Conservation (phyloP, 2,329 filamentous ascomycete genomes). For the Aspergillus sp. region DNA sequence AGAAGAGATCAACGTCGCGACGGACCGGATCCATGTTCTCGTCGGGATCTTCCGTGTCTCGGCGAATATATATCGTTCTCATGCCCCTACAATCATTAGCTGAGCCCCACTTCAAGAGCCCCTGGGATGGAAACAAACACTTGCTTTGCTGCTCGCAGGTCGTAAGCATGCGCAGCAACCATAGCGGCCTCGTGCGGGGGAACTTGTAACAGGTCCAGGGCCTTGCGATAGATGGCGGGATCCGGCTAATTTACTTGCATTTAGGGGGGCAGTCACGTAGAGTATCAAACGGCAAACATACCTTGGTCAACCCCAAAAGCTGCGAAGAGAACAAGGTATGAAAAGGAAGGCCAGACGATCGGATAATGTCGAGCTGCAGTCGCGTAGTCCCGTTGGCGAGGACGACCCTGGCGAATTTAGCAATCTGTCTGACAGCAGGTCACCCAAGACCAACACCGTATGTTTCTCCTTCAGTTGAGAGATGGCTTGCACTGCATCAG, state of each 20-base stretch:
- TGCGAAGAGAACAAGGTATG: slow-evolving; percentile 55
- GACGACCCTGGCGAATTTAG: slow-evolving; percentile 38
- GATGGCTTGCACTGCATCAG: slow-evolving; percentile 49
- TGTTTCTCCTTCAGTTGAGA: slow-evolving; percentile 33
- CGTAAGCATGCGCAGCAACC: slow-evolving; percentile 58
- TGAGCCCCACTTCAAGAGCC: not conserved
- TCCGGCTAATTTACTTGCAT: slow-evolving; percentile 41
- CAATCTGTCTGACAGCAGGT: not conserved
- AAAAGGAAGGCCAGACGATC: slow-evolving; percentile 50
- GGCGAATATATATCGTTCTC: slow-evolving; percentile 53
- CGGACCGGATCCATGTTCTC: slow-evolving; percentile 47
- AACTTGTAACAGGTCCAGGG: slow-evolving; percentile 45
- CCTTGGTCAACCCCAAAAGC: slow-evolving; percentile 39
- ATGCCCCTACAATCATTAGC: slow-evolving; percentile 37
- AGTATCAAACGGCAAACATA: slow-evolving; percentile 24
- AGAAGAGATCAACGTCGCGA: slow-evolving; percentile 42
- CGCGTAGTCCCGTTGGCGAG: slow-evolving; percentile 57
- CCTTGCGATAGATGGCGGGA: slow-evolving; percentile 48
- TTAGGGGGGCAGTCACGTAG: no score
- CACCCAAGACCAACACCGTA: slow-evolving; percentile 36
- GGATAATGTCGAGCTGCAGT: slow-evolving; percentile 53
- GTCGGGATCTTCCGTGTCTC: slow-evolving; percentile 55
- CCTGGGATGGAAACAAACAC: slow-evolving; percentile 13
- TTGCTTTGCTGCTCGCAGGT: slow-evolving; percentile 49
- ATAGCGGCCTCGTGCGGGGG: slow-evolving; percentile 50